Base-by-base conservation (phyloP, 2,329 filamentous ascomycete genomes). In the Pseudogymnoascus sp. region DNA sequence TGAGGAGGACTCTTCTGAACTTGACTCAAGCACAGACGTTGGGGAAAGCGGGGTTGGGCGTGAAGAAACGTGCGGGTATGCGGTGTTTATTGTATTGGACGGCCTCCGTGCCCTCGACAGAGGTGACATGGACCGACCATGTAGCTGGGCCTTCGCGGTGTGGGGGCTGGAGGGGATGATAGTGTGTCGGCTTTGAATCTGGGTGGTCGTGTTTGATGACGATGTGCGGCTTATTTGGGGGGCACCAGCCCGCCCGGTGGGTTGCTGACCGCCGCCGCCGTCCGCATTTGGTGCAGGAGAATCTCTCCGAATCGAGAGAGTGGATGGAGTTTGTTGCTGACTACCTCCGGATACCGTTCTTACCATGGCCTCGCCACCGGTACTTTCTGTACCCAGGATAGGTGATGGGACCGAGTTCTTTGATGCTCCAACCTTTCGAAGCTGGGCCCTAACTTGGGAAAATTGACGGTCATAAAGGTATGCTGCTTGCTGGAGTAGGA, bases 401-500 rank as follows among this genome's bases (percentile, higher is more conserved):
- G 86, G 84, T 1, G 86, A 86, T 1, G 83, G 81, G 1, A 81
- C 80, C 16, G 79, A 76, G 63, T 78, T 73, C 64, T 82, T 82
- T 61, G 81, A 80, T 6, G 82, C 82, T 2, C 83, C 85, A 46
- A 88, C 85, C 72, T 89, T 95, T 66, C 90, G 86, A 79, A 98
- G 91, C 77, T 97, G 92, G 19, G 90, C 92, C 68, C 91, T 86
- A 59, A 98, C 90, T 73, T 97, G 91, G 0, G 90, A 90, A 28
- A 96, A 84, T 77, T 98, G 91, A 61, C 90, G 84, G 73, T 98
- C 93, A 72, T 95, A 96, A 5, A 98, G 84, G 84, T 92, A 96
- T 75, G 91, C 92, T 66, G 92, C 92, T 76, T 99, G 92, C 73
- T 96, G 91, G 14, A 97, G 84, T 33, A 99, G 82, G 72, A 98